Base-by-base conservation (phyloP, 2,329 filamentous ascomycete species). In the Pleomassaria siparia region DNA sequence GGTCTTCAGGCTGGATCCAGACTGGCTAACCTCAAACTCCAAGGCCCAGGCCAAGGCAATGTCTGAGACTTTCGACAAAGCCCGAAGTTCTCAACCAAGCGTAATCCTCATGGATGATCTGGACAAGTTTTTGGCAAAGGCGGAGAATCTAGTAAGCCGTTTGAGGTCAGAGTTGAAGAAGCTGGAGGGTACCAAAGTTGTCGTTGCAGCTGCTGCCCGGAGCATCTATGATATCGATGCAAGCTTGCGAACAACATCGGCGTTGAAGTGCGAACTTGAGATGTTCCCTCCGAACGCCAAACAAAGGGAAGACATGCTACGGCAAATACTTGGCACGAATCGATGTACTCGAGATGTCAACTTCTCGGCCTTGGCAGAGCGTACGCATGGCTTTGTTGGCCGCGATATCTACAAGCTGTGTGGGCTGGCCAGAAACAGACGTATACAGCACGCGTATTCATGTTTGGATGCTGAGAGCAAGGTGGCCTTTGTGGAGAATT, bases 351-450 rank as follows among this genome's bases (percentile, higher is more conserved):
- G 73, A 82, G 37, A 73, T 66, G n/a, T 77, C 74, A 8, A 74
- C 74, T 56, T 66, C 16, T 28, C 78, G 3, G 73, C 78, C 15
- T 73, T 95, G 35, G 86, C 86, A 33, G 82, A 88, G 51, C 82
- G 84, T 46, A 95, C 91, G 0, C 91, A 96, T 62, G 92, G 91
- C 3, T 96, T 89, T 68, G 95, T 89, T 25, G 87, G 88, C 4
- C 80, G 81, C 1, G 91, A 96, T 66, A 75, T 96, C 1, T 74
- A 76, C n/a, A 80, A 79, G 12, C 75, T 96, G 0, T 75, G 87
- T 40, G 72, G 79, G 40, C 69, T 77, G 36, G 80, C 84, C 68
- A 74, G 61, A 59, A 73, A 72, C 26, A 61, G 69, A 47, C 59
- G 58, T 8, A 53, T 59, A n/a, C 45, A 56, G n/a, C 41, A 51